Percentiles rank a stretch among this genome's conserved stretches.
These are phyloP conservation scores for Bacterosira constricta DNA, from an alignment of 108 stramenopile species.

Conservation along the genomic window DNA sequence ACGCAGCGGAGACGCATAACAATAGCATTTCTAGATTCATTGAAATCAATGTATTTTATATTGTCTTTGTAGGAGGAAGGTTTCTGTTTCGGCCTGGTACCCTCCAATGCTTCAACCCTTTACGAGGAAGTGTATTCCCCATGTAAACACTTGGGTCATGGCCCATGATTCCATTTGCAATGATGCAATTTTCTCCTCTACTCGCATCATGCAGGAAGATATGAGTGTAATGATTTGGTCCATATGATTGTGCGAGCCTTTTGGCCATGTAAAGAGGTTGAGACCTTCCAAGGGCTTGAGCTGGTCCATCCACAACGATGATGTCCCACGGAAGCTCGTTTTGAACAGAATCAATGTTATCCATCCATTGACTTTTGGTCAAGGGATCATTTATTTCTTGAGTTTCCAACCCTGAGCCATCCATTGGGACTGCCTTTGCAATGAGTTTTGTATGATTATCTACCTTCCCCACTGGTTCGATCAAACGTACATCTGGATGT, in stretches of 20 bases:
- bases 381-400: constrained; percentile 11
- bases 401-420: constrained; percentile 13
- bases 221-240: constrained; percentile 17
- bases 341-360: constrained; percentile 4
- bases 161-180: constrained; percentile 22
- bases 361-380: constrained; percentile 10
- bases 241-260: constrained; percentile 15
- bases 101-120: constrained; percentile 21
- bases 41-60: too few relatives aligned
- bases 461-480: neutral
- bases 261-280: constrained; percentile 24
- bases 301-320: constrained; percentile 19
- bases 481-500: constrained; percentile 9
- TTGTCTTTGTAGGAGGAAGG: constrained; percentile 13
- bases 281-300: constrained; percentile 4
- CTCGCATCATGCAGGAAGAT: constrained; percentile 17
- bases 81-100: neutral
- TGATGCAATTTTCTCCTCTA: neutral
- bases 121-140: constrained; percentile 19
- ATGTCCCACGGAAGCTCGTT: constrained; percentile 14
- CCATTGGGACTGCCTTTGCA: neutral
- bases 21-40: too few relatives aligned
- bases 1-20: too few relatives aligned
- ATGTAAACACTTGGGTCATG: constrained; percentile 10
- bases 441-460: neutral